These are phyloP conservation scores for Saccharomyces hybrid DNA, from an alignment of 1,139 yeast species.

Conservation along the genomic window DNA sequence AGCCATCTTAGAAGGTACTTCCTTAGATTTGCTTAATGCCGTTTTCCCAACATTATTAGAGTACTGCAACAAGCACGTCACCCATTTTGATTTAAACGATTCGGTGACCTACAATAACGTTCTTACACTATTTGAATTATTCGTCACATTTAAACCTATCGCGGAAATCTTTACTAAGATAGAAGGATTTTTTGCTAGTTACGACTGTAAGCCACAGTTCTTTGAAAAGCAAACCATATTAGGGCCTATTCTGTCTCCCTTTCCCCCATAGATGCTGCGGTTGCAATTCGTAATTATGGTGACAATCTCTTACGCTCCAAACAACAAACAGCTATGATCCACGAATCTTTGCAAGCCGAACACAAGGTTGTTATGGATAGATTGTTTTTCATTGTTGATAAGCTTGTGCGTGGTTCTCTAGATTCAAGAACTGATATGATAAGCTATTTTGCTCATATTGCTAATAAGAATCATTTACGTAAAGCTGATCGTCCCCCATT, in stretches of 20 bases:
- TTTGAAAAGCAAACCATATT: constrained; percentile 57
- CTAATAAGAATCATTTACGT: constrained; percentile 77
- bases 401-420: constrained; percentile 67
- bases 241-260: constrained; percentile 70
- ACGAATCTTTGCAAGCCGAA: constrained; percentile 54
- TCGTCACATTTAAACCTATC: constrained; percentile 55
- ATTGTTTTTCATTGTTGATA: constrained; percentile 62
- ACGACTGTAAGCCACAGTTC: constrained; percentile 38
- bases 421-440: constrained; percentile 57
- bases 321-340: constrained; percentile 40
- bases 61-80: constrained; percentile 15
- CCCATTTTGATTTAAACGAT: constrained; percentile 36
- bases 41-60: constrained; percentile 42
- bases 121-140: constrained; percentile 48
- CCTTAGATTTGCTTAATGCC: constrained; percentile 52
- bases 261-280: constrained; percentile 59
- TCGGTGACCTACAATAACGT: constrained; percentile 47
- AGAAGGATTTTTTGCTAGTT: constrained; percentile 42
- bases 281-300: constrained; percentile 43
- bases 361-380: constrained; percentile 50
- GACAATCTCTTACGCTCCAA: constrained; percentile 34
- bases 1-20: constrained; percentile 58
- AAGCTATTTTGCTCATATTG: constrained; percentile 59
- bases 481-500: constrained; percentile 79
- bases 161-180: constrained; percentile 54